Evolutionary conservation across 176 grass and related monocot genomes (phyloP), one percentile per base, ranked within the genome.

Genomic region (Oryza australiensis): DNA sequence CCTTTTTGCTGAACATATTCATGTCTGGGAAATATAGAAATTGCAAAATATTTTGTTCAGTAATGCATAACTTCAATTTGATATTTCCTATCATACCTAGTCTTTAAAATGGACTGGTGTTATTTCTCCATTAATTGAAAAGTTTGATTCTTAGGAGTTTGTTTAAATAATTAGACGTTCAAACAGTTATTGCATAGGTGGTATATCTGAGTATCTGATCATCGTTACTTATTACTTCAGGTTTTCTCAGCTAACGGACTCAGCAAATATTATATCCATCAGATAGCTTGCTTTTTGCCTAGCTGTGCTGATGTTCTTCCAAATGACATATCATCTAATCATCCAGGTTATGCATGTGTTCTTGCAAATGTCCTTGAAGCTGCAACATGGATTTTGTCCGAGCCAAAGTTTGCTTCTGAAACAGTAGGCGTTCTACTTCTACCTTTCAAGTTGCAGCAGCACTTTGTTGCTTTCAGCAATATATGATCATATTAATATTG

Each of bases 301-400:
- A 80, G 68, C 86, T 28, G 62, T 74, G 70, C 51, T 72, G 69
- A 82, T 91, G 75, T 90, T 71, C 85, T 93, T 88, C 86, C 89
- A 16, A 80, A 80, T 67, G 82, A 99, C 80, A 79, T 77, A 84
- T 86, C 80, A 65, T 46, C 80, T 66, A 84, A 90, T 84, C 87
- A 86, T 81, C 96, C 96, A 79, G 90, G 96, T 85, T 93, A 95
- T 93, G 96, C 96, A 1, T 99, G 96, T 75, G 60, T 99, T 64
- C 96, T 99, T 90, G 96, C 87, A 70, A 99, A 99, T 93, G 88
- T 99, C 79, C 90, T 95, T 86, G 96, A 99, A 89, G 88, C 82
- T 90, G 89, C 91, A 84, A 89, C 87, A 64, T 88, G 87, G 88
- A 84, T 92, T 86, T 93, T 93, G 64, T 90, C 96, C 13, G 93